Evolutionary conservation across 1,284 basidiomycete genomes (phyloP), one percentile per base, ranked within the genome.

Genomic region (Melanopsichium pennsylvanicum): DNA sequence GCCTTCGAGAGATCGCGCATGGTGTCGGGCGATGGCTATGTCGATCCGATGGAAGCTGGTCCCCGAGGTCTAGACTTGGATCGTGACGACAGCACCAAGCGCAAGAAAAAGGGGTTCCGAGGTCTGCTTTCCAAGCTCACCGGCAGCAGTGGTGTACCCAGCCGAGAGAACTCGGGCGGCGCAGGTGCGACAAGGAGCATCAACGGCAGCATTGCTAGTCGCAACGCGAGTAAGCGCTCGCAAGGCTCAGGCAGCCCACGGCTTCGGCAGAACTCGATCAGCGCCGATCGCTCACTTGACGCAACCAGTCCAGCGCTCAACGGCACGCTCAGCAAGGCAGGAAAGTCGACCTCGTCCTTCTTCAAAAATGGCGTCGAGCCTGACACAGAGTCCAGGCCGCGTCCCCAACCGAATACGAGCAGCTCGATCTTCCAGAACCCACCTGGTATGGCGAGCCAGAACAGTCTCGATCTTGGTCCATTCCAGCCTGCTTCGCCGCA

Each of bases 381-480:
- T 1, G 64, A 61, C 3, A 33, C 26, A 7, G 58, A 58, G 4
- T 5, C 44, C 37, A 59, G 34, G 35, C 18, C 46, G 18, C 52
- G 58, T 26, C n/a, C 32, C 7, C 52, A 43, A 33, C 25, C 26
- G 23, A 43, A 45, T 26, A 44, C 27, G 10, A 50, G 35, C 29
- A 49, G 40, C 13, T 48, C 61, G 25, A 36, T 56, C 16, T 74
- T 74, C 41, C 61, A 72, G 42, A 50, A 66, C 18, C 75, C 75
- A 4, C 60, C 68, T 3, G 57, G 64, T n/a, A 69, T 72, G 68
- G 47, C 57, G 13, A 77, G 72, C 38, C 71, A 73, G 61, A 59
- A 56, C 36, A 71, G 71, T 36, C 49, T 77, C 35, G 75, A 77
- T 15, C 60, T 72, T 19, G 75, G 75, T 10, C 75, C 75, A 1